A percentile compares a stretch with the other conserved stretches of the same genome.
These are phyloP conservation scores for Diphasiastrum complanatum DNA, from an alignment of 83 land plant genomes.

Conservation along the genomic window DNA sequence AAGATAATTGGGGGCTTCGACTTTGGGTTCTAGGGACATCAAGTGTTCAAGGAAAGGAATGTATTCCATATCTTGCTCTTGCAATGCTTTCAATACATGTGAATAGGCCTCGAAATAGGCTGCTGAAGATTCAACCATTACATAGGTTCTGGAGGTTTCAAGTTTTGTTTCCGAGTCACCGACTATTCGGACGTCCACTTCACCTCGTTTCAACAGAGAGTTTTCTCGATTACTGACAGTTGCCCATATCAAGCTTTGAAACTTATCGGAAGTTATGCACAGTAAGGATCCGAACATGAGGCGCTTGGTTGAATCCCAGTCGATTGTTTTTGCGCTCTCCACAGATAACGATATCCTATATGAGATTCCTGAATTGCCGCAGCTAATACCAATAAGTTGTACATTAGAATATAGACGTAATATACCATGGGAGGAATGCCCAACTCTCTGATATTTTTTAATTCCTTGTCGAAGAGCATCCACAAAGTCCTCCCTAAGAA, in stretches of 20 bases:
- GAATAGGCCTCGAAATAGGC: constrained; percentile 34
- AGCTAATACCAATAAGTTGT: background rate
- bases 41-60: constrained; percentile 16
- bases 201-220: background rate
- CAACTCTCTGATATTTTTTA: constrained; percentile 7
- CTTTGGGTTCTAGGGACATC: constrained; percentile 11
- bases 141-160: constrained; percentile 1
- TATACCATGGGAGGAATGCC: background rate
- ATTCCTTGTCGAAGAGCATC: constrained; percentile 18
- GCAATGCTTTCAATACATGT: constrained; percentile 21
- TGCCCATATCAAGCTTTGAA: constrained; percentile 26
- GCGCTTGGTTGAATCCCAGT: constrained; percentile 18
- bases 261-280: constrained; percentile 20
- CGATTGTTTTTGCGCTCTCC: background rate
- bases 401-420: constrained; percentile 16
- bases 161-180: constrained; percentile 9
- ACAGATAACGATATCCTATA: constrained; percentile 7
- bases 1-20: constrained; percentile 8
- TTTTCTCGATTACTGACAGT: constrained; percentile 1
- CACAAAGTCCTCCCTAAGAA: constrained; percentile 29
- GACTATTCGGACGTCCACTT: constrained; percentile 2
- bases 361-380: constrained; percentile 13
- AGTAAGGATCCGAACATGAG: constrained; percentile 30
- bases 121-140: constrained; percentile 28
- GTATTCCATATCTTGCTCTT: constrained; percentile 22